These are phyloP conservation scores for Phytophthora hibernalis DNA, from an alignment of 352 stramenopile genomes.

Conservation along the genomic window DNA sequence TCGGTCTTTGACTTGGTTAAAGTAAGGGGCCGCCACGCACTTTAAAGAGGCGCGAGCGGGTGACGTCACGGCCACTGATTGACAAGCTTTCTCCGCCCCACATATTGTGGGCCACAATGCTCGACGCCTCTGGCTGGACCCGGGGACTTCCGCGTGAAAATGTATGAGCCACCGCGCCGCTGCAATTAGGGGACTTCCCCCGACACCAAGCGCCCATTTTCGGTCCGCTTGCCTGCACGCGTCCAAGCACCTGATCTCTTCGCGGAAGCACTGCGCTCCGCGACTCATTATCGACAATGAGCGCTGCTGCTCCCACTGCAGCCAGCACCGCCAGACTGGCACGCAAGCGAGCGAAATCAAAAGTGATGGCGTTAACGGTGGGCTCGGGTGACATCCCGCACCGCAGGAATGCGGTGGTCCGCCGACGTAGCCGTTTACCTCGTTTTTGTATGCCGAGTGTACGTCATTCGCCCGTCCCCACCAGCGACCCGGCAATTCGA, in stretches of 20 bases:
- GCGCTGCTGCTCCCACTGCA: neutral
- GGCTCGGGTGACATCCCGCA: conserved; percentile 10
- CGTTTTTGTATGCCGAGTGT: conserved; percentile 5
- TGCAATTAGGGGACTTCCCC: neutral
- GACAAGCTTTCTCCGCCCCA: conserved; percentile 8
- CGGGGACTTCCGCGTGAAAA: neutral
- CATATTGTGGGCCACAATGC: too few species aligned
- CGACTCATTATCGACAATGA: too few species aligned
- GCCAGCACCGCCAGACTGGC: conserved; percentile 4
- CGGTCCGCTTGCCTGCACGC: neutral
- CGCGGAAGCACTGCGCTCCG: neutral
- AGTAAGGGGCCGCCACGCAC: neutral
- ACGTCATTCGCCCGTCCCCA: conserved; percentile 16
- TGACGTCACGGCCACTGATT: conserved; percentile 30
- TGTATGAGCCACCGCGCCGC: neutral
- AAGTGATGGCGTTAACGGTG: conserved; percentile 4
- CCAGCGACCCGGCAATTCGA: conserved; percentile 9
- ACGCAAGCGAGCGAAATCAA: conserved; percentile 26
- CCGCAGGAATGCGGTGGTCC: conserved; percentile 26
- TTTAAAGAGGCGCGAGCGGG: conserved; percentile 1
- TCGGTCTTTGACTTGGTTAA: neutral
- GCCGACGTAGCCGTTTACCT: neutral
- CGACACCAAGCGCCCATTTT: neutral
- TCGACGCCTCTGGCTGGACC: neutral
- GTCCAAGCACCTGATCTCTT: neutral